These are phyloP conservation scores for Trametes versicolor DNA, from an alignment of 1,284 basidiomycete genomes.

Conservation along the genomic window DNA sequence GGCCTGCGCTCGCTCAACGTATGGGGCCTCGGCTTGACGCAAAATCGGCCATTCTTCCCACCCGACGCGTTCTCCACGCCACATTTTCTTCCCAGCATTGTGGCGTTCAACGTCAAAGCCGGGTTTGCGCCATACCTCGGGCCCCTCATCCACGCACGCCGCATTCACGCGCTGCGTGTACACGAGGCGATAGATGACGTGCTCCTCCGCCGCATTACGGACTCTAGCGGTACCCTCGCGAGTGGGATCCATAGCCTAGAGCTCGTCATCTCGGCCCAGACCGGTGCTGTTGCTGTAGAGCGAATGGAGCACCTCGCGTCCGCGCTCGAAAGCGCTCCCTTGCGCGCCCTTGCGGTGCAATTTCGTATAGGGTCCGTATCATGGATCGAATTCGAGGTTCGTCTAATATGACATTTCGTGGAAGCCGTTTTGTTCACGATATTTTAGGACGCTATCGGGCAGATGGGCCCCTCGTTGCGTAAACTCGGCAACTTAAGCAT, in stretches of 20 bases:
- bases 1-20: conserved; percentile 35
- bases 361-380: conserved; percentile 27
- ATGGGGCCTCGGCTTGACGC: conserved; percentile 19
- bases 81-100: conserved; percentile 30
- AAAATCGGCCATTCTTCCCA: conserved; percentile 19
- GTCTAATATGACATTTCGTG: conserved; percentile 5
- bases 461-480: conserved; percentile 27
- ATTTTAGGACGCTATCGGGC: conserved; percentile 27
- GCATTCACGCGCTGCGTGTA: conserved; percentile 24
- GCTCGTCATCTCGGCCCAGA: conserved; percentile 26
- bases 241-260: conserved; percentile 18
- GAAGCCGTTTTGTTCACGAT: conserved; percentile 7
- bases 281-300: conserved; percentile 19
- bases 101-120: conserved; percentile 28
- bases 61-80: conserved; percentile 18
- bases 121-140: conserved; percentile 12
- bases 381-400: conserved; percentile 32
- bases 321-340: conserved; percentile 20
- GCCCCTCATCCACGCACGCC: conserved; percentile 12
- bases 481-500: conserved; percentile 25
- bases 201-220: conserved; percentile 14
- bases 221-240: neutral
- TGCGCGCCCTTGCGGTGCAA: conserved; percentile 27
- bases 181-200: conserved; percentile 26
- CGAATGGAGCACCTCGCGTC: conserved; percentile 27